Base-by-base conservation (phyloP, 2,329 filamentous ascomycete genomes). In the Laburnicola sp. region DNA sequence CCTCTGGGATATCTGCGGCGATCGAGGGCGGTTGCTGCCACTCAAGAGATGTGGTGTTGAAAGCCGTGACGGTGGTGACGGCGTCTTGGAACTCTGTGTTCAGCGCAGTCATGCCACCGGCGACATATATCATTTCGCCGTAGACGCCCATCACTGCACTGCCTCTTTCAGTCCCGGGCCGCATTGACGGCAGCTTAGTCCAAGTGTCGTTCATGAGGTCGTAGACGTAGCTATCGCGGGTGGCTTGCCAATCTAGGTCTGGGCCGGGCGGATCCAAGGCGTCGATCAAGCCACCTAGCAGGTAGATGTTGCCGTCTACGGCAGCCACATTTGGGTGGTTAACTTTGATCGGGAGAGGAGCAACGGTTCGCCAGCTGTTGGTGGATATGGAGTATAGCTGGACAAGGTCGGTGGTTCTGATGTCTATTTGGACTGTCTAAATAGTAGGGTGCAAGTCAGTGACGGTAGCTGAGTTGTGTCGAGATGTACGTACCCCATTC, bases 301-400 rank as follows among this genome's bases (percentile, higher is more conserved):
- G 26, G 37, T 51, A 57, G 22, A 59, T 51, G 11, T 46, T 44
- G 1, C 38, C 47, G 39, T 57, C 43, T 16, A 45, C 28, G 27
- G 42, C 40, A n/a, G 51, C 51, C 23, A 31, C 44, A 25, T 57
- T 57, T 34, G 47, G 43, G 30, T 59, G 56, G 31, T 59, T 50
- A 10, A 54, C 36, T n/a, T 36, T 23, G 6, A 35, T 36, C 25
- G 53, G 53, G 10, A 52, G n/a, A 2, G 53, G 50, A 9, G 56
- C 40, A 10, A 21, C 32, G 27, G 45, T 34, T 11, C 21, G 28
- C 56, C 56, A 59, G 10, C 34, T 51, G 16, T 53, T 38, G 22
- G 41, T 28, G 23, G 40, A 11, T 11, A 53, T 46, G 28, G 41
- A 48, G 31, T 53, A 53, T 16, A 50, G 23, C 10, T 50, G 27